Percentiles rank a stretch among this genome's conserved stretches.
Conservation (phyloP, 441 rosid species). For the Raphanus hybrid region DNA sequence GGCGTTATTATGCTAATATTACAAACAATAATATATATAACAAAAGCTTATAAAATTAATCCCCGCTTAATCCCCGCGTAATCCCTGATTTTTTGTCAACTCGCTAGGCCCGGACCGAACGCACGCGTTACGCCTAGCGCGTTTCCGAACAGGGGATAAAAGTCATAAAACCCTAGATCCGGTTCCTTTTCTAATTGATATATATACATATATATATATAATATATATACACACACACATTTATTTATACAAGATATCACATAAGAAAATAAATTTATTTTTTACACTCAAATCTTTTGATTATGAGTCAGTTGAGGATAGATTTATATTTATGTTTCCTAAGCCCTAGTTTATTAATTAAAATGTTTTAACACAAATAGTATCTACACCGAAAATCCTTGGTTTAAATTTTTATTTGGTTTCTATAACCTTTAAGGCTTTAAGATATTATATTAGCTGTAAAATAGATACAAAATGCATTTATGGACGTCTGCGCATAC, state of each 20-base stretch:
- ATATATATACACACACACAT: no score
- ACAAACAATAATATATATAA: no score
- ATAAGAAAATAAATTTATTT: not conserved
- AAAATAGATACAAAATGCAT: slow-evolving; percentile 6
- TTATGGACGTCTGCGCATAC: slow-evolving; percentile 15
- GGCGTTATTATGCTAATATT: no score
- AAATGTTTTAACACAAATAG: not conserved
- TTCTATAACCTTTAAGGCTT: slow-evolving; percentile 5
- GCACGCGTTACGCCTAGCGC: no score
- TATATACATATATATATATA: not conserved
- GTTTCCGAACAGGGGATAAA: no score
- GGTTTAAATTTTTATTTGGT: not conserved
- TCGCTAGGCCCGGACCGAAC: no score
- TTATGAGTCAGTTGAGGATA: not conserved
- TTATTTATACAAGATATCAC: slow-evolving; percentile 28
- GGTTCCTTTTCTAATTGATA: slow-evolving; percentile 5
- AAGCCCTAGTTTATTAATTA: slow-evolving; percentile 1
- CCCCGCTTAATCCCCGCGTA: no score
- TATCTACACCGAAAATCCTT: not conserved
- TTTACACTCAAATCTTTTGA: not conserved
- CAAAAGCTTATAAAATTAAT: no score
- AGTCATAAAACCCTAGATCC: slow-evolving; percentile 45
- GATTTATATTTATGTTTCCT: not conserved
- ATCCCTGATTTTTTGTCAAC: no score
- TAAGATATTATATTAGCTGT: not conserved